Evolutionary conservation across 371 early-diverging fungal species (phyloP).

Genomic region (Mucor irregularis): DNA sequence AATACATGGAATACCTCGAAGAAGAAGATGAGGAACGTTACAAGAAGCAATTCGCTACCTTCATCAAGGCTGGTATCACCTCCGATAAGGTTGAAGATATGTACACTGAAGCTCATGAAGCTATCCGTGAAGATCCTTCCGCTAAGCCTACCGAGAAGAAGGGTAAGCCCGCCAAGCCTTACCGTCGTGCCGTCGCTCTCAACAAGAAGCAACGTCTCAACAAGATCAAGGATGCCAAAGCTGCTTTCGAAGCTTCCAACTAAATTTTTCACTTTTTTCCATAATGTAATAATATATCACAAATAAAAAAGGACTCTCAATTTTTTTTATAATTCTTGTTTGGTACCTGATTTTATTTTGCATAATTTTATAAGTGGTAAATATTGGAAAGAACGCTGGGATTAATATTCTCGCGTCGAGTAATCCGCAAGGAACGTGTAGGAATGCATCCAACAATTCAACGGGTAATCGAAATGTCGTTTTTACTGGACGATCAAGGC

Average conservation of each 20-base stretch:
- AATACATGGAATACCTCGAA: slow-evolving; percentile 97
- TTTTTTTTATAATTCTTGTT: no score
- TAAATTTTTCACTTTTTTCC: slow-evolving; percentile 1
- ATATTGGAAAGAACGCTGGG: no score
- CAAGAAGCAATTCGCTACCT: slow-evolving; percentile 96
- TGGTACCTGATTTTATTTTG: no score
- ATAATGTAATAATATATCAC: background rate
- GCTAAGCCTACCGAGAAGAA: slow-evolving; percentile 73
- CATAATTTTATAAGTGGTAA: no score
- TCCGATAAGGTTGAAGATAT: slow-evolving; percentile 95
- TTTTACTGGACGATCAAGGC: no score
- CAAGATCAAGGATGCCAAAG: slow-evolving; percentile 91
- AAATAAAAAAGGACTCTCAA: no score
- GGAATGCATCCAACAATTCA: no score
- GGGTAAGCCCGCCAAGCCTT: slow-evolving; percentile 55
- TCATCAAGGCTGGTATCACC: slow-evolving; percentile 89
- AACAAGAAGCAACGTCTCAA: slow-evolving; percentile 90
- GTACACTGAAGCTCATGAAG: slow-evolving; percentile 93
- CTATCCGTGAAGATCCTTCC: slow-evolving; percentile 91
- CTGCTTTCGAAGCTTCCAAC: slow-evolving; percentile 57
- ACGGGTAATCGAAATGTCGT: no score
- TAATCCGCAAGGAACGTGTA: no score
- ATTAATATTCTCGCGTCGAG: no score
- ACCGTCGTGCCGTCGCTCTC: slow-evolving; percentile 69
- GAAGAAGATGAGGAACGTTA: slow-evolving; percentile 98